phyloP scores from a whole-genome alignment of 1,284 basidiomycete genomes.

The Trichosporon ovoides region DNA sequence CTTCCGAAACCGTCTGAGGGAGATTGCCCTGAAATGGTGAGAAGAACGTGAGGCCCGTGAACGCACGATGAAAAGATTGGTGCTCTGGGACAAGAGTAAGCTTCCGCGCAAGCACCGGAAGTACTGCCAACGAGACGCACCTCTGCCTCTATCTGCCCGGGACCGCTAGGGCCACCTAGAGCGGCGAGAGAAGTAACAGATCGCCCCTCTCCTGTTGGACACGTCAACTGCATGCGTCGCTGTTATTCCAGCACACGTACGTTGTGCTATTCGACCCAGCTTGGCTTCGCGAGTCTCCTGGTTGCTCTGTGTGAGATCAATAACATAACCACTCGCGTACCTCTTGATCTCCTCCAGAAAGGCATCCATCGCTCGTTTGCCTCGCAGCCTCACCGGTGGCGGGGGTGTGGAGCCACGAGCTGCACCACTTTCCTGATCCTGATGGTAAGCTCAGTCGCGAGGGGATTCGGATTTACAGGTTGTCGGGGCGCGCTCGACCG shows the following conservation, averaged over 20 bases:
- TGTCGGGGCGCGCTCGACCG: background rate
- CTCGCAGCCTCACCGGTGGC: slow-evolving; percentile 66
- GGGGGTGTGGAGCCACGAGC: slow-evolving; percentile 46
- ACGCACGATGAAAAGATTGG: slow-evolving; percentile 82
- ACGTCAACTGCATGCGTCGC: too few species aligned
- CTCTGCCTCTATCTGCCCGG: slow-evolving; percentile 28
- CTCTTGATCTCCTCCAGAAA: slow-evolving; percentile 90
- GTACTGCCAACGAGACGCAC: slow-evolving; percentile 21
- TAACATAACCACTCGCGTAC: slow-evolving; percentile 51
- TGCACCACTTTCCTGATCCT: background rate
- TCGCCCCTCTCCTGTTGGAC: slow-evolving; percentile 50
- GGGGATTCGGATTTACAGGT: background rate
- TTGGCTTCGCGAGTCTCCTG: slow-evolving; percentile 82
- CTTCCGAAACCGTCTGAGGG: slow-evolving; percentile 76
- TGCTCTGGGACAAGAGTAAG: slow-evolving; percentile 58
- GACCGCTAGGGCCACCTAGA: slow-evolving; percentile 23
- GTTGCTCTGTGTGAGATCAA: slow-evolving; percentile 57
- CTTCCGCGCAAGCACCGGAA: background rate
- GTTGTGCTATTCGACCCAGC: slow-evolving; percentile 59
- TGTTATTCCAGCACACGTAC: slow-evolving; percentile 52
- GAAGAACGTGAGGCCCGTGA: background rate
- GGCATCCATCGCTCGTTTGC: slow-evolving; percentile 85
- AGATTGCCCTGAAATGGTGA: slow-evolving; percentile 56
- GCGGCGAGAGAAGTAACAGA: slow-evolving; percentile 77
- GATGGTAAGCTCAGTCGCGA: background rate